Conservation (phyloP, 78 protist species). For the Guillardia theta region DNA sequence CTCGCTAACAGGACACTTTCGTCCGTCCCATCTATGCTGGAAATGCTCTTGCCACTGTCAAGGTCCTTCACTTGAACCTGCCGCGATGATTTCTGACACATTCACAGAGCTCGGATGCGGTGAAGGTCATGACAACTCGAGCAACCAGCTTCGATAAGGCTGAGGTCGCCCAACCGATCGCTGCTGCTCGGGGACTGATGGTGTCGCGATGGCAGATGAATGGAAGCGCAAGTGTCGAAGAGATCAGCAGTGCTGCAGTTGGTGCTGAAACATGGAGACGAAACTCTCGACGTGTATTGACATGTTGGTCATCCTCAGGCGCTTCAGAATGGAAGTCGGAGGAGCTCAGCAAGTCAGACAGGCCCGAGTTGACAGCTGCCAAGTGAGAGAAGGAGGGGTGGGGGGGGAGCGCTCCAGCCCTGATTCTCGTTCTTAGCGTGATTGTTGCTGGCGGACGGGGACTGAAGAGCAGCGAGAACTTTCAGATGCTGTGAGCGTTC, state of each 20-base stretch:
- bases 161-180: no score
- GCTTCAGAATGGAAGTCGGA: conserved; percentile 49
- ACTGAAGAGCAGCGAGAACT: conserved; percentile 89
- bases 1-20: conserved; percentile 88
- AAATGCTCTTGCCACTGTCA: conserved; percentile 93
- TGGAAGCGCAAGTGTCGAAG: no score
- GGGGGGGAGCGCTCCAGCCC: conserved; percentile 39
- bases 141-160: conserved; percentile 92
- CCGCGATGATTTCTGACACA: neutral
- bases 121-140: conserved; percentile 86
- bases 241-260: no score
- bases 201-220: no score
- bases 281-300: no score
- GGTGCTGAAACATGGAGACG: no score
- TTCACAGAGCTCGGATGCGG: conserved; percentile 62
- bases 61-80: neutral
- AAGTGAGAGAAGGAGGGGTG: no score
- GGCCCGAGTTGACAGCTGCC: conserved; percentile 93
- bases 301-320: neutral
- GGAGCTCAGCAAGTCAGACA: conserved; percentile 75
- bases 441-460: conserved; percentile 95
- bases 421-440: neutral
- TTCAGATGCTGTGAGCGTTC: conserved; percentile 70
- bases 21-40: conserved; percentile 96
- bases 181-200: no score